phyloP scores from a whole-genome alignment of 306 rosid species.

The Medicago arabica region DNA sequence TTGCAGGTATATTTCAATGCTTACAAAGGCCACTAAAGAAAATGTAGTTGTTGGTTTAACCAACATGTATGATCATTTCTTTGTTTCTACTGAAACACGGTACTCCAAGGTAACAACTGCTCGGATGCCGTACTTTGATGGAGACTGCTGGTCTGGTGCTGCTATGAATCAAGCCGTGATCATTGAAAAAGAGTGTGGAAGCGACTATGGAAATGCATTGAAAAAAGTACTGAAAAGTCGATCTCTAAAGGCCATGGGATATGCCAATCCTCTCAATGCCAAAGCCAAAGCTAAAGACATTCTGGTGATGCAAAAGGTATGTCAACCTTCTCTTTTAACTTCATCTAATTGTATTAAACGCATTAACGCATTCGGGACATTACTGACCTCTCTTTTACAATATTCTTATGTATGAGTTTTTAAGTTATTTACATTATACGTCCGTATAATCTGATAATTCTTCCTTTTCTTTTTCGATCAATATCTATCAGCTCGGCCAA shows the following conservation, averaged over 20 bases:
- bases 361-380: no score
- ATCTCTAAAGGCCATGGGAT: slow-evolving; percentile 63
- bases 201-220: slow-evolving; percentile 27
- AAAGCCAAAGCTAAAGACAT: slow-evolving; percentile 51
- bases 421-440: neutral
- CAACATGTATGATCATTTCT: slow-evolving; percentile 61
- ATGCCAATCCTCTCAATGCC: slow-evolving; percentile 48
- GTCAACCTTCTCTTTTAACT: slow-evolving; percentile 26
- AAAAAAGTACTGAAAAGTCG: slow-evolving; percentile 41
- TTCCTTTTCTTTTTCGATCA: neutral
- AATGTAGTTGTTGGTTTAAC: slow-evolving; percentile 55
- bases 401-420: neutral
- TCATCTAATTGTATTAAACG: neutral
- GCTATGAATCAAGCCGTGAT: slow-evolving; percentile 49
- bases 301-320: slow-evolving; percentile 65
- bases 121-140: slow-evolving; percentile 73
- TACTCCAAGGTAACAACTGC: slow-evolving; percentile 63
- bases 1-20: slow-evolving; percentile 62
- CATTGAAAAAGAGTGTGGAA: slow-evolving; percentile 41
- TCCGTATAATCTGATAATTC: neutral
- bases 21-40: slow-evolving; percentile 62
- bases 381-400: no score
- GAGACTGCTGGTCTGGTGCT: slow-evolving; percentile 61
- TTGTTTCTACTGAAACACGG: slow-evolving; percentile 46
- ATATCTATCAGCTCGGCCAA: slow-evolving; percentile 4